These are phyloP conservation scores for Pittosporum tobira DNA, from an alignment of 129 eudicot genomes.

Conservation along the genomic window DNA sequence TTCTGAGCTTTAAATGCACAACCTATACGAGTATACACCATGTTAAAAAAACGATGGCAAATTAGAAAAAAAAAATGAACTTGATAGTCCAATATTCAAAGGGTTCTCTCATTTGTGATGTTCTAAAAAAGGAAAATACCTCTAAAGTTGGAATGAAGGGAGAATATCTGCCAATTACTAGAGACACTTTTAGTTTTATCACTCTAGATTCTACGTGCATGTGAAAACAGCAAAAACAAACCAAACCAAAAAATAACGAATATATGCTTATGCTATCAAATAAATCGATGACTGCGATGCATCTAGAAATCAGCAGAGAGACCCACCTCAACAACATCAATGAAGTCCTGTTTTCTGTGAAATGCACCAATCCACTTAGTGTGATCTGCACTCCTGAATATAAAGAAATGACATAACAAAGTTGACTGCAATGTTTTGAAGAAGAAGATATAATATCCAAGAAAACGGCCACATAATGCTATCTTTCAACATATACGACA, in stretches of 20 bases:
- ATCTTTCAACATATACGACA: neutral
- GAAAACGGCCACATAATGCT: neutral
- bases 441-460: neutral
- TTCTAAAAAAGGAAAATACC: neutral
- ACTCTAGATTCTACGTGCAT: neutral
- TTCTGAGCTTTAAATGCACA: no score
- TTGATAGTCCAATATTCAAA: neutral
- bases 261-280: neutral
- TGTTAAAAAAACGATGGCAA: no score
- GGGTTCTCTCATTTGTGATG: neutral
- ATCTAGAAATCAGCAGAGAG: neutral
- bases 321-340: conserved; percentile 92
- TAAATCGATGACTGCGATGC: neutral
- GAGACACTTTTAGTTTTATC: neutral
- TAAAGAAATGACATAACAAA: neutral
- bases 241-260: neutral
- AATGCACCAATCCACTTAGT: conserved; percentile 94
- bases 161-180: neutral
- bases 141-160: neutral
- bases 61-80: neutral
- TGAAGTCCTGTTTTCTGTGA: conserved; percentile 76
- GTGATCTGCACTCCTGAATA: conserved; percentile 87
- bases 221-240: neutral
- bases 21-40: no score
- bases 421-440: neutral